These are phyloP conservation scores for Bipolaris bicolor DNA, from an alignment of 2,329 filamentous ascomycete species.

Conservation along the genomic window DNA sequence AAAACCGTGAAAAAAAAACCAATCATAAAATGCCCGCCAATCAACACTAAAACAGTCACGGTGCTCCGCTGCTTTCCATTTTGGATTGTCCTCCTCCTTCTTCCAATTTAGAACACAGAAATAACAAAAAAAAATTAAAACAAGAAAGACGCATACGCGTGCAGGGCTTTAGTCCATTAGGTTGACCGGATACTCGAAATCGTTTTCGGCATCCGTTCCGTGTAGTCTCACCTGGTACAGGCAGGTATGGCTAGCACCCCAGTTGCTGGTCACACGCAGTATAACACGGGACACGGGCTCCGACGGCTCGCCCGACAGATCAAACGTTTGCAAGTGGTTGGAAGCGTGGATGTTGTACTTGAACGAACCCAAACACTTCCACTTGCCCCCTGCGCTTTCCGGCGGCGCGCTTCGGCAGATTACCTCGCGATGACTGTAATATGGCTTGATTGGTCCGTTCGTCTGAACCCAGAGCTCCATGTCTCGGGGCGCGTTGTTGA, in stretches of 20 bases:
- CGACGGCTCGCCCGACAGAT: slow-evolving; percentile 41
- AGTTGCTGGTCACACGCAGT: slow-evolving; percentile 52
- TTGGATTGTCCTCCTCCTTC: not conserved
- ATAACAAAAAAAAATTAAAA: not conserved
- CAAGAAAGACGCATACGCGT: no score
- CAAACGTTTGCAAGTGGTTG: slow-evolving; percentile 53
- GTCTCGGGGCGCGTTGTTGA: slow-evolving; percentile 50
- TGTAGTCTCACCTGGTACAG: slow-evolving; percentile 55
- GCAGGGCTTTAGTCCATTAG: slow-evolving; percentile 22
- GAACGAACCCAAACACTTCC: slow-evolving; percentile 51
- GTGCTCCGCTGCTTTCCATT: not conserved
- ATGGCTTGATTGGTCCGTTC: slow-evolving; percentile 28
- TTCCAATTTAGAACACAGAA: not conserved
- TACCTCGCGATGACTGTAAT: slow-evolving; percentile 26
- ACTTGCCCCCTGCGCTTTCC: slow-evolving; percentile 24
- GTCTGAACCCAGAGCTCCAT: slow-evolving; percentile 55
- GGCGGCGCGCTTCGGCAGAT: slow-evolving; percentile 21
- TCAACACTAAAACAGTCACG: slow-evolving; percentile 1
- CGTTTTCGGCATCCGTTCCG: slow-evolving; percentile 39
- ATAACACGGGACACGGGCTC: slow-evolving; percentile 43
- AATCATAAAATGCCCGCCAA: slow-evolving; percentile 4
- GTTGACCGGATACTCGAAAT: slow-evolving; percentile 25
- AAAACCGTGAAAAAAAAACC: slow-evolving; percentile 1
- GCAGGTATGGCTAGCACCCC: slow-evolving; percentile 54
- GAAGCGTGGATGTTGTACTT: slow-evolving; percentile 50